Base-by-base conservation (phyloP, 371 early-diverging fungal genomes). In the Nematocida sp. region DNA sequence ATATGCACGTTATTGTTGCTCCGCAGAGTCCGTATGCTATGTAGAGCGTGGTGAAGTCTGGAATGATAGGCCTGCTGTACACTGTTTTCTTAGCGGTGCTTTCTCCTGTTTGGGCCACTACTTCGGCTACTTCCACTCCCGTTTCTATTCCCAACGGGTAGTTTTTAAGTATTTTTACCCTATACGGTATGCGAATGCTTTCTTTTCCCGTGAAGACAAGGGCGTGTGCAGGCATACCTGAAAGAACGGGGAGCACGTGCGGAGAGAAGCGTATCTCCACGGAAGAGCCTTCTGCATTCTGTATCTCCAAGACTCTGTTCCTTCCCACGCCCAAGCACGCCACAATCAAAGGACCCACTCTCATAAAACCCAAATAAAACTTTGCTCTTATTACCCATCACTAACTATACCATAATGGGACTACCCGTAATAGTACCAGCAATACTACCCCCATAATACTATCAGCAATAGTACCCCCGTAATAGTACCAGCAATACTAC, bases 1-100 rank as follows among this genome's bases (percentile, higher is more conserved):
- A 21, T 37, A 70, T 62, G 45, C 46, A 23, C 7, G 60, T 43
- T 29, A 70, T 56, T 31, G 37, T 29, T 3, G 56, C 62, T 4
- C 58, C 74, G 31, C 74, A 60, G 11, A 70, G 27, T 17, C 74
- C 74, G 60, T 56, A 70, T 4, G 60, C 74, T 34, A 70, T 23
- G 52, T 70, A 70, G 3, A 60, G 74, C 4, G 74, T 70, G 32
- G 74, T 70, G 36, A 56, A 70, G 32, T 70, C 74, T 2, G 74
- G 74, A 7, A 70, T 4, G 43, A 70, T 70, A 8, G 74, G 51
- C 41, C 74, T 48, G 2, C 60, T 48, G 27, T 45, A 48, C 1
- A 70, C 51, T 7, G 21, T 17, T 5, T 17, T 46, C 19, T 4
- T 19, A 15, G 34, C 31, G 17, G 5, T 0, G 7, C 1, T 45